phyloP scores from a whole-genome alignment of 1,284 basidiomycete genomes.

The Cystobasidiaceae sp. region DNA sequence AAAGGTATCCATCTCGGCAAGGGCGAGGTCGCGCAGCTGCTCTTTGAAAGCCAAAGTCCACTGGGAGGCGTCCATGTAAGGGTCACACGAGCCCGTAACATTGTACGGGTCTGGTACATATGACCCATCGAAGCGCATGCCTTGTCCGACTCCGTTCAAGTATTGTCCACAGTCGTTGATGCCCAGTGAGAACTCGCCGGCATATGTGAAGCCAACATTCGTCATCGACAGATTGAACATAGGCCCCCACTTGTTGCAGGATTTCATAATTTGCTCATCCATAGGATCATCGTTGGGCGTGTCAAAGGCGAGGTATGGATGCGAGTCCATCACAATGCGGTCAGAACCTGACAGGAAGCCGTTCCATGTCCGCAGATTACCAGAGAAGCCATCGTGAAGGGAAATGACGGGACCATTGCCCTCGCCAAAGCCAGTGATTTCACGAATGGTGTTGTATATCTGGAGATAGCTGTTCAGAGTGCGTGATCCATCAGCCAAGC shows the following conservation, averaged over 20 bases:
- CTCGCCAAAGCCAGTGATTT: slow-evolving; percentile 60
- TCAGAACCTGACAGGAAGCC: slow-evolving; percentile 56
- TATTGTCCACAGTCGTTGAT: slow-evolving; percentile 69
- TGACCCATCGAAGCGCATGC: slow-evolving; percentile 52
- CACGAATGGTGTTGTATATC: slow-evolving; percentile 70
- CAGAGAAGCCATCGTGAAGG: slow-evolving; percentile 59
- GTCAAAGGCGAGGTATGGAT: slow-evolving; percentile 35
- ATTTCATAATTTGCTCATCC: slow-evolving; percentile 10
- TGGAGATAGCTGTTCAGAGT: slow-evolving; percentile 62
- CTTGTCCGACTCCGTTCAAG: slow-evolving; percentile 73
- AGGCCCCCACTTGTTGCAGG: slow-evolving; percentile 18
- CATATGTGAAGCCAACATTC: slow-evolving; percentile 67
- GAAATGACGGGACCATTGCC: slow-evolving; percentile 78
- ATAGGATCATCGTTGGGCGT: slow-evolving; percentile 37
- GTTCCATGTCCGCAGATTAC: slow-evolving; percentile 56
- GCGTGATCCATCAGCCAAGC: too few relatives aligned
- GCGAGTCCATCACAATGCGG: slow-evolving; percentile 45
- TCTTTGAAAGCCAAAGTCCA: slow-evolving; percentile 61
- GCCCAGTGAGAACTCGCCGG: slow-evolving; percentile 62
- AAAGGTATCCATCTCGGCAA: slow-evolving; percentile 77
- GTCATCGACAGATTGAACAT: slow-evolving; percentile 47
- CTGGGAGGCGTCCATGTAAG: slow-evolving; percentile 55
- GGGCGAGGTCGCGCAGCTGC: slow-evolving; percentile 60
- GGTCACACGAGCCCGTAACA: slow-evolving; percentile 1
- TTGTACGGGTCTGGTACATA: slow-evolving; percentile 40